Conservation (phyloP, 2,329 filamentous ascomycete species). For the Ophiostoma australiae region DNA sequence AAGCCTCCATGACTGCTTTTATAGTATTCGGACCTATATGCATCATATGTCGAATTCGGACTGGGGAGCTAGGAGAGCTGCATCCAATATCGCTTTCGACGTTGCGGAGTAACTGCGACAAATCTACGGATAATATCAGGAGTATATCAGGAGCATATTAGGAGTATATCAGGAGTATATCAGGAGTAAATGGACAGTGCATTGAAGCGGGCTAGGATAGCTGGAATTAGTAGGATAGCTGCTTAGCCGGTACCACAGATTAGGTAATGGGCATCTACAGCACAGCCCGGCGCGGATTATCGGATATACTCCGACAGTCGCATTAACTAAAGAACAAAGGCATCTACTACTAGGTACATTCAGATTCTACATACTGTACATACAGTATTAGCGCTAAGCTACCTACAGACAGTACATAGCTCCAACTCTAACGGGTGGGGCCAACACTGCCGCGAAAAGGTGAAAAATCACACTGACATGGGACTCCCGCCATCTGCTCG, state of each 20-base stretch:
- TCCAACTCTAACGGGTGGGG: neutral
- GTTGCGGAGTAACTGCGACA: constrained; percentile 1
- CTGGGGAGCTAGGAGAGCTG: neutral
- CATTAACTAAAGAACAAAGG: neutral
- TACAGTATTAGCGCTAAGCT: neutral
- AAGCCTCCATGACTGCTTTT: neutral
- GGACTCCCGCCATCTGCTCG: neutral
- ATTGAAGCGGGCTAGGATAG: neutral
- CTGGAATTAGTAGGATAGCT: neutral
- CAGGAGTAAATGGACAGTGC: no score
- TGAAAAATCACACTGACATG: neutral
- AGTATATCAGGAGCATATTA: neutral
- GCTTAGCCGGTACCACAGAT: no score
- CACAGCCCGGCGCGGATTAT: neutral
- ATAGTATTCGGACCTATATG: neutral
- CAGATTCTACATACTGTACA: no score
- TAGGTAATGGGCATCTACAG: neutral
- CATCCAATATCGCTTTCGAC: neutral
- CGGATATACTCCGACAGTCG: neutral
- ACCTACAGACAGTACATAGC: neutral
- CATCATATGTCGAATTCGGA: neutral
- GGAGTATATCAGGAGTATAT: no score
- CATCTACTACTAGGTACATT: neutral
- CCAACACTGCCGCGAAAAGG: neutral
- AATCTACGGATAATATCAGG: constrained; percentile 6